These are phyloP conservation scores for Nakaseomyces sp. DNA, from an alignment of 1,139 yeast genomes.

Conservation along the genomic window DNA sequence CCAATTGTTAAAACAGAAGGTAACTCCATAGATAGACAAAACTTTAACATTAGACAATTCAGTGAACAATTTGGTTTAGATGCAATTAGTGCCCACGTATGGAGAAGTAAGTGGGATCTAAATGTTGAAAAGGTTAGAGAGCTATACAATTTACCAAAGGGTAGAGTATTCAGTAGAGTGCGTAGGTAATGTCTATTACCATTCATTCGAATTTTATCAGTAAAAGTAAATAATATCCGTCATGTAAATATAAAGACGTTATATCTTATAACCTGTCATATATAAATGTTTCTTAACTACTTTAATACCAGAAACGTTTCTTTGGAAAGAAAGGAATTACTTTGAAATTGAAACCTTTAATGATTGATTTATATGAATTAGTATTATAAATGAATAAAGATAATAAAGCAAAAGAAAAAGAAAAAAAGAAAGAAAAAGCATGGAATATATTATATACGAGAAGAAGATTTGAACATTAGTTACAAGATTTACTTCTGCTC, in stretches of 20 bases:
- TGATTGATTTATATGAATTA: neutral
- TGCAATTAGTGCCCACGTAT: constrained; percentile 85
- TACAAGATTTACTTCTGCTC: neutral
- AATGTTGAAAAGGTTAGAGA: constrained; percentile 60
- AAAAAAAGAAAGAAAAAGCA: neutral
- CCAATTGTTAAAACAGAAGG: constrained; percentile 14
- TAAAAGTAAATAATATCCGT: neutral
- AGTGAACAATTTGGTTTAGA: constrained; percentile 45
- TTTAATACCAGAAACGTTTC: too few species aligned
- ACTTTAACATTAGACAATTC: constrained; percentile 67
- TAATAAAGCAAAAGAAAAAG: neutral
- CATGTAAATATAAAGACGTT: constrained; percentile 3
- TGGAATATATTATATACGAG: neutral
- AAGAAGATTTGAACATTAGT: neutral
- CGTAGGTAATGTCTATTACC: too few species aligned
- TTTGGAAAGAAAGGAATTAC: too few species aligned
- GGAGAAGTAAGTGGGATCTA: constrained; percentile 83
- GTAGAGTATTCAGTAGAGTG: constrained; percentile 61
- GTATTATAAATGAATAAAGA: constrained; percentile 2
- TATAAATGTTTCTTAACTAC: too few species aligned
- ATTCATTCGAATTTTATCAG: neutral
- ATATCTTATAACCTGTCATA: neutral
- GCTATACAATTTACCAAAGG: constrained; percentile 61
- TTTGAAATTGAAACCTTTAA: too few species aligned
- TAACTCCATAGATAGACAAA: constrained; percentile 32